Evolutionary conservation across 2,329 filamentous ascomycete species (phyloP).

Genomic region (Neonectria ditissima): DNA sequence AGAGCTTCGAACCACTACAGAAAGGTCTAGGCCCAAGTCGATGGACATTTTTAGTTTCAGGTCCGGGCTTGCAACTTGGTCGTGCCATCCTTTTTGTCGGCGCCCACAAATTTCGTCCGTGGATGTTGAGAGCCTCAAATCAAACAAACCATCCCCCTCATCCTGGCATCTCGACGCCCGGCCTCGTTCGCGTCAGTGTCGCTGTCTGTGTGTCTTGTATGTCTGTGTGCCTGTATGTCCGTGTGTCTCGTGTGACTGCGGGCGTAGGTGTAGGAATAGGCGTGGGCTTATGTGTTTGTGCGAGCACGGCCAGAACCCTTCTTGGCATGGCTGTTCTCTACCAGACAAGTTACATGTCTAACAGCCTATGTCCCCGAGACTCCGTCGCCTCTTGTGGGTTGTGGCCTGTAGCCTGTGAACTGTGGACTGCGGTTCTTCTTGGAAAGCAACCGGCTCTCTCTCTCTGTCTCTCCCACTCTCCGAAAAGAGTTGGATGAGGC

Average conservation of each 20-base stretch:
- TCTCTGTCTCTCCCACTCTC: background rate
- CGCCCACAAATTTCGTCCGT: constrained; percentile 11
- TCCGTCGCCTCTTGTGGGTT: background rate
- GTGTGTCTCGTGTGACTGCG: background rate
- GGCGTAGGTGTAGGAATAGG: background rate
- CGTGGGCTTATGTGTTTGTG: background rate
- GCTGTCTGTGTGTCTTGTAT: background rate
- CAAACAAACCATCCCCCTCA: background rate
- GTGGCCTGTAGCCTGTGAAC: background rate
- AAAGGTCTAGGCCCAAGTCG: constrained; percentile 41
- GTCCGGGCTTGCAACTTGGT: constrained; percentile 18
- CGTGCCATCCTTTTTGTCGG: constrained; percentile 7
- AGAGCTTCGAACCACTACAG: constrained; percentile 35
- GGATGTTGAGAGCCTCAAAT: constrained; percentile 9
- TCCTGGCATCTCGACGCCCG: background rate
- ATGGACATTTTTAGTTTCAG: constrained; percentile 26
- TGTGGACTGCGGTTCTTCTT: background rate
- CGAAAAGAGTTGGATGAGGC: constrained; percentile 10
- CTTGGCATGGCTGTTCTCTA: background rate
- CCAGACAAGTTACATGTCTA: background rate
- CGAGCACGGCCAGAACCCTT: background rate
- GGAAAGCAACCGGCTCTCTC: background rate
- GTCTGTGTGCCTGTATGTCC: too few species aligned
- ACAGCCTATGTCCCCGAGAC: background rate
- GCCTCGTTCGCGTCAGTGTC: background rate